Evolutionary conservation across 2,329 filamentous ascomycete species (phyloP).

Genomic region (Phialophora chinensis): DNA sequence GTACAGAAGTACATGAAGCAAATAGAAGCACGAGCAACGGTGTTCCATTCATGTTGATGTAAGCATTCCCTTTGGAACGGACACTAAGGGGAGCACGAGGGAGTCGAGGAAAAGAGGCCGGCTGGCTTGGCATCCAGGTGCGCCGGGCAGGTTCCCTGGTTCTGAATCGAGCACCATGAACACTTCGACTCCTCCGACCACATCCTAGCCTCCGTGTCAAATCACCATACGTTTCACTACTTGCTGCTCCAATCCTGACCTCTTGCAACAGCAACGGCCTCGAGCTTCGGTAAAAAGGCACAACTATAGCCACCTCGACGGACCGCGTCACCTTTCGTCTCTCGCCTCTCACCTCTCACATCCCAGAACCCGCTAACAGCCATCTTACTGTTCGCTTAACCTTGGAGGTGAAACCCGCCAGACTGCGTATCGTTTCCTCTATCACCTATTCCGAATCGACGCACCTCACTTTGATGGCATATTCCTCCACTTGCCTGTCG

Average conservation of each 20-base stretch:
- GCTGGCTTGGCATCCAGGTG: conserved; percentile 17
- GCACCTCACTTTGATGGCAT: conserved; percentile 29
- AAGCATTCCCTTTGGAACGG: conserved; percentile 10
- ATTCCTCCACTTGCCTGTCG: conserved; percentile 14
- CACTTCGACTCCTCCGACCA: conserved; percentile 10
- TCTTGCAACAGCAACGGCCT: not conserved
- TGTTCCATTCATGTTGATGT: conserved; percentile 22
- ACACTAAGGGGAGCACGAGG: not conserved
- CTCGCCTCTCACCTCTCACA: not conserved
- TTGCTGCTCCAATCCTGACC: not conserved
- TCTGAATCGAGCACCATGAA: conserved; percentile 2
- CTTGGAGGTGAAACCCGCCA: conserved; percentile 16
- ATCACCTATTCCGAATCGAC: conserved; percentile 6
- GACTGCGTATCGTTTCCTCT: conserved; percentile 11
- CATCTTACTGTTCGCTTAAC: conserved; percentile 28
- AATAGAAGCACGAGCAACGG: not conserved
- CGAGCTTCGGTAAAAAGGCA: not conserved
- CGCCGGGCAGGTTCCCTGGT: conserved; percentile 19
- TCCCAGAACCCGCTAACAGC: conserved; percentile 6
- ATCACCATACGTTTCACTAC: conserved; percentile 12
- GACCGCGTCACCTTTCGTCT: conserved; percentile 7
- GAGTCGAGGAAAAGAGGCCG: not conserved
- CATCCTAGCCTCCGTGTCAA: not conserved
- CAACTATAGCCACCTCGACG: not conserved
- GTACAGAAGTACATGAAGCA: not conserved